Base-by-base conservation (phyloP, 169 alveolate genomes). In the Plasmodium cynomolgi region DNA sequence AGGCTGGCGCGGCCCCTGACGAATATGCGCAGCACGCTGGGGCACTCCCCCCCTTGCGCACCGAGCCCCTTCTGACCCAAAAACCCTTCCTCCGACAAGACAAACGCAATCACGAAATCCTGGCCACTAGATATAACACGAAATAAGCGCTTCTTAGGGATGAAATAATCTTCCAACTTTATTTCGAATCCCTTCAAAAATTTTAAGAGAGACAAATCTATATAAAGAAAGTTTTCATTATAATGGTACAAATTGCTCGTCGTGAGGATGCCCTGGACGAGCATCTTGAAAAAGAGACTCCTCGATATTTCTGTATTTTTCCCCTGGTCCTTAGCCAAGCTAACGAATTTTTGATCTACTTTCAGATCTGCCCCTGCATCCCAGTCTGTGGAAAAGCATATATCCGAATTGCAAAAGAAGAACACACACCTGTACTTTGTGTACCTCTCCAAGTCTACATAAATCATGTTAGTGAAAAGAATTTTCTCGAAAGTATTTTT, bases 161-260 rank as follows among this genome's bases (percentile, higher is more conserved):
- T 58, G 81, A 75, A 86, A 75, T 75, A 86, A 86, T 86, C 54
- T 74, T 75, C 84, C 4, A 86, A 5, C 23, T 86, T 74, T 37
- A 86, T 34, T 86, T 75, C 29, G 29, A 86, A 75, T 20, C 33
- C 13, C 13, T 39, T 77, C 39, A 86, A 7, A 31, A 75, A 86
- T 29, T 74, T 79, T 31, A 86, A 44, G 29, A 86, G 72, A 9
- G 82, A 77, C 20, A 86, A 26, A 71, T 86, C 93, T 15, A 86
- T 50, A 20, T 50, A 23, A 13, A 77, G 17, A 34, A 31, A 75
- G 81, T 86, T 29, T 20, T 86, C 93, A 79, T 86, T 86, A 37
- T 86, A 86, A 47, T 56, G 84, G 81, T 86, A 86, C 34, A 86
- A 50, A 17, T 86, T 86, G 29, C 93, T 86, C 41, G 93, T 86